Evolutionary conservation across 306 rosid genomes (phyloP), one percentile per base, ranked within the genome.

Genomic region (Gleditsia sinensis): DNA sequence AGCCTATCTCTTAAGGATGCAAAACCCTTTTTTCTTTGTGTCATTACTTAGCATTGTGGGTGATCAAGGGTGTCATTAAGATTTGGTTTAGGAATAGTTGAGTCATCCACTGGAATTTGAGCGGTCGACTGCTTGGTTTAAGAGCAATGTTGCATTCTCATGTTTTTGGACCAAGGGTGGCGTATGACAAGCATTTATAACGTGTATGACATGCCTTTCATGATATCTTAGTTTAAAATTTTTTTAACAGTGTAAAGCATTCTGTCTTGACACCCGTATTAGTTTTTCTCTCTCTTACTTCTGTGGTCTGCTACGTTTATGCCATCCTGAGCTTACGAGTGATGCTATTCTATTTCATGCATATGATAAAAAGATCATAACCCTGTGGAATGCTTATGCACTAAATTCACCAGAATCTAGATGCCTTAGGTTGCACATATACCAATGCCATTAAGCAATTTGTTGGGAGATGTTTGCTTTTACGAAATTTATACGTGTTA

Each of bases 1-100:
- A 48, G 66, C 23, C 69, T 14, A 49, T 53, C 50, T 13, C 63
- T 65, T 69, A 43, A 60, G 55, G 32, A n/a, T 54, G 19, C 27
- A 37, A 32, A 68, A 45, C 2, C n/a, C 33, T 9, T n/a, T n/a
- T 42, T 42, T 17, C 24, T 24, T 16, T 0, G 40, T n/a, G 40
- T 51, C 30, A 50, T 23, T 17, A 21, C 73, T 48, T 68, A 12
- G 30, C 60, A 27, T 11, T 24, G 48, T 50, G 20, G 59, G 13
- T 24, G 25, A 16, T 70, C 3, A 25, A 23, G 36, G 51, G 34
- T 36, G 6, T 36, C 54, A 42, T 17, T 28, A 19, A 17, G n/a
- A n/a, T n/a, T n/a, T n/a, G n/a, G n/a, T n/a, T n/a, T n/a, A n/a
- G n/a, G n/a, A n/a, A n/a, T n/a, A n/a, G n/a, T n/a, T n/a, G 40